phyloP scores from a whole-genome alignment of 139 green algal species.

The Pseudopediastrum boryanum region DNA sequence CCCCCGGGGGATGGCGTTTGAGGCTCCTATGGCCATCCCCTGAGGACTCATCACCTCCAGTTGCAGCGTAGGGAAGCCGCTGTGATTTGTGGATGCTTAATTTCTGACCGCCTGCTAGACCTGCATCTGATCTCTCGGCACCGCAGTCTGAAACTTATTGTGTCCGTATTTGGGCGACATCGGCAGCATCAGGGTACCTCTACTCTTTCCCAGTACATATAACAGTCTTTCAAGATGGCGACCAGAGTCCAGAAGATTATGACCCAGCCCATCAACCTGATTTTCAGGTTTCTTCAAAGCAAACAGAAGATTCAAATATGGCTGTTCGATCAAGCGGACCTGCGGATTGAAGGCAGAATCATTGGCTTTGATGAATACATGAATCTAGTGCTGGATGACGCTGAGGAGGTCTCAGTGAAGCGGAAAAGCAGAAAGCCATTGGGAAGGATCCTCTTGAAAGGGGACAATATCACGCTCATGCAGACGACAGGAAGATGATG shows the following conservation, averaged over 20 bases:
- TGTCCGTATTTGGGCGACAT: too few species aligned
- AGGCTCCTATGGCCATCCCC: too few species aligned
- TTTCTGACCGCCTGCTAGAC: too few species aligned
- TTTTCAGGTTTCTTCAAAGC: conserved; percentile 98
- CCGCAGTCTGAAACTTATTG: too few species aligned
- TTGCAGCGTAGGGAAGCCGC: too few species aligned
- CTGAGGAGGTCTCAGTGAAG: conserved; percentile 96
- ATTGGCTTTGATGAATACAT: conserved; percentile 99
- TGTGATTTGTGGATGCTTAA: too few species aligned
- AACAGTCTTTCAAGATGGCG: conserved; percentile 54
- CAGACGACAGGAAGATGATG: conserved; percentile 56
- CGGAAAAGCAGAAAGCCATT: conserved; percentile 89
- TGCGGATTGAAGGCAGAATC: conserved; percentile 95
- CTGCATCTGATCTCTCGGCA: too few species aligned
- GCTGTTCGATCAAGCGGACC: conserved; percentile 95
- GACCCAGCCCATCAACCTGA: conserved; percentile 91
- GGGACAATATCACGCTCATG: conserved; percentile 99
- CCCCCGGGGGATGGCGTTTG: too few species aligned
- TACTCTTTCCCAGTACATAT: neutral
- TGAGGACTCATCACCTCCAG: too few species aligned
- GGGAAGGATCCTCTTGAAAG: conserved; percentile 97
- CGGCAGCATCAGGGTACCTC: too few species aligned
- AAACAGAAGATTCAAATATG: conserved; percentile 95
- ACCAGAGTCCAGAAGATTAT: conserved; percentile 74
- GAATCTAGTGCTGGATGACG: conserved; percentile 99